Conservation (phyloP, 495 filamentous ascomycete genomes). For the Acidomyces sp. region DNA sequence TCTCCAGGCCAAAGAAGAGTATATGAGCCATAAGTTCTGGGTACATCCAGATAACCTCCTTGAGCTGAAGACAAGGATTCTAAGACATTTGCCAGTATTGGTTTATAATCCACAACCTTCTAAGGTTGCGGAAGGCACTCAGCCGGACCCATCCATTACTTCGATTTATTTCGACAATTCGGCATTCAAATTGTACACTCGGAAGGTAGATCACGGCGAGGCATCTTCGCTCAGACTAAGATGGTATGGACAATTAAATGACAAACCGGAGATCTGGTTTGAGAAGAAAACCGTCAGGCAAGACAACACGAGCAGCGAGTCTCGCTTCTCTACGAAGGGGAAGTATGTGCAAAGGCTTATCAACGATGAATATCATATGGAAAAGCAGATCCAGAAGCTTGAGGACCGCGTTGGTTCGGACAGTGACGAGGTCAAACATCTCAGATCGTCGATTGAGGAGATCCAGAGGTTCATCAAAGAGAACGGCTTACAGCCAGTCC, state of each 20-base stretch:
- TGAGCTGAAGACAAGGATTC: constrained; percentile 88
- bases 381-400: constrained; percentile 77
- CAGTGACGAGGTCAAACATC: constrained; percentile 48
- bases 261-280: constrained; percentile 63
- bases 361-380: constrained; percentile 76
- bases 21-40: constrained; percentile 96
- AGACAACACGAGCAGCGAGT: constrained; percentile 59
- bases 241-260: constrained; percentile 77
- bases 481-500: constrained; percentile 64
- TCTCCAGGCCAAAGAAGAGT: constrained; percentile 45
- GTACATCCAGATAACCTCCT: constrained; percentile 87
- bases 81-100: constrained; percentile 76
- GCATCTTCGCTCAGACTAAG: constrained; percentile 73
- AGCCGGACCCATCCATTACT: constrained; percentile 79
- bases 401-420: constrained; percentile 48
- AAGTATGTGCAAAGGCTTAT: constrained; percentile 89
- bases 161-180: constrained; percentile 91
- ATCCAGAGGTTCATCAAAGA: constrained; percentile 71
- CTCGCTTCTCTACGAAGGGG: constrained; percentile 71
- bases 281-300: constrained; percentile 81
- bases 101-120: constrained; percentile 81
- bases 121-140: constrained; percentile 59
- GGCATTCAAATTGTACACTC: constrained; percentile 69
- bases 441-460: constrained; percentile 58
- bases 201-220: constrained; percentile 71